Percentiles rank a stretch among this genome's conserved stretches.
These are phyloP conservation scores for Suhomyces atakaporum DNA, from an alignment of 1,139 yeast species.

Conservation along the genomic window DNA sequence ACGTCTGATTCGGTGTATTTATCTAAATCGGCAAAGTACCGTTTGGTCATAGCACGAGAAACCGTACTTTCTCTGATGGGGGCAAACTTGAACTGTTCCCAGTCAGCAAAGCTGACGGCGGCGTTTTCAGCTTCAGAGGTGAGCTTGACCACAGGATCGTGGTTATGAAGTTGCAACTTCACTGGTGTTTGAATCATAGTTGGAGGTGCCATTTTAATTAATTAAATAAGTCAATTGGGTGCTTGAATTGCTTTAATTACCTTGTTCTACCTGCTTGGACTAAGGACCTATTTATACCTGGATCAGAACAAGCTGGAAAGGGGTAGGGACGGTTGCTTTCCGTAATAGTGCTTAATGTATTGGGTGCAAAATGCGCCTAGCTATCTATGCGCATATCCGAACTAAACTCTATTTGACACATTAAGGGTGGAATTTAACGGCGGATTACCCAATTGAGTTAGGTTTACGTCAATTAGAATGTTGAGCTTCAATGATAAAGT, in stretches of 20 bases:
- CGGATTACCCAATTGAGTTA: too few species aligned
- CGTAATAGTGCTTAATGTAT: not conserved
- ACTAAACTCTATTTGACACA: too few species aligned
- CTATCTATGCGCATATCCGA: not conserved
- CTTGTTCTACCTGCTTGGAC: too few species aligned
- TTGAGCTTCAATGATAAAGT: too few species aligned
- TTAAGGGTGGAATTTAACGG: too few species aligned
- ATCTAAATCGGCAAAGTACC: conserved; percentile 74
- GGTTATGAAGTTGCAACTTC: conserved; percentile 6
- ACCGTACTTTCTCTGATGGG: conserved; percentile 80
- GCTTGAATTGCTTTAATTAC: too few species aligned
- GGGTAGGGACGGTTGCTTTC: not conserved
- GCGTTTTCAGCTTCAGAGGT: conserved; percentile 18
- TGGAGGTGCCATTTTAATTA: conserved; percentile 38
- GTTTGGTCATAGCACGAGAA: conserved; percentile 79
- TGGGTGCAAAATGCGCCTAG: not conserved
- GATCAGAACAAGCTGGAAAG: too few species aligned
- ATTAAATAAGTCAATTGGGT: too few species aligned
- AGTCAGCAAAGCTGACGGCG: conserved; percentile 45
- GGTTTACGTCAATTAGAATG: too few species aligned
- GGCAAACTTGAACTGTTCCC: conserved; percentile 68
- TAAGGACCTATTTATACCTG: too few species aligned
- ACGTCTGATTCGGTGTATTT: conserved; percentile 75
- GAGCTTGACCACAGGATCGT: conserved; percentile 8
- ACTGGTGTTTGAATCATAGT: conserved; percentile 31